Conservation (phyloP, 2,329 filamentous ascomycete species). For the Penicillium sclerotiorum region DNA sequence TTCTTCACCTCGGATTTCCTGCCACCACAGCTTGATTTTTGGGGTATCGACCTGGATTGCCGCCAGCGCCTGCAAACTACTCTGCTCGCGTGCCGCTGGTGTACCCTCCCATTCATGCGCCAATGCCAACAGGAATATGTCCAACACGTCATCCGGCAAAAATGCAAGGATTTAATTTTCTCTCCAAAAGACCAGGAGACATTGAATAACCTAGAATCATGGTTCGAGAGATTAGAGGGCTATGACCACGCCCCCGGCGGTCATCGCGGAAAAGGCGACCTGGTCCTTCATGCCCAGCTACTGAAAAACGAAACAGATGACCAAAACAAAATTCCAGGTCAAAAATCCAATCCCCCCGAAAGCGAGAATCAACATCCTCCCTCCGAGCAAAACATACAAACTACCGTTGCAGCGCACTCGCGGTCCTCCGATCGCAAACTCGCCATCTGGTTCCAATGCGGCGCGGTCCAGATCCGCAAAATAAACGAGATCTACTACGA, state of each 20-base stretch:
- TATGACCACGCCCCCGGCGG: constrained; percentile 27
- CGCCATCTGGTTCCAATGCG: constrained; percentile 42
- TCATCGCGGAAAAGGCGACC: constrained; percentile 35
- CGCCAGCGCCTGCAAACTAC: constrained; percentile 38
- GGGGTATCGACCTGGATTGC: constrained; percentile 30
- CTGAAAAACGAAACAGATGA: background rate
- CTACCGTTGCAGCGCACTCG: no score
- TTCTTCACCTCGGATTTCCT: constrained; percentile 45
- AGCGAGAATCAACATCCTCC: background rate
- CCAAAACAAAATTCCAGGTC: background rate
- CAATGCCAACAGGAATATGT: constrained; percentile 44
- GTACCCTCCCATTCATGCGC: constrained; percentile 41
- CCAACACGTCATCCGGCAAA: constrained; percentile 34
- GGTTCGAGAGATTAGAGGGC: constrained; percentile 25
- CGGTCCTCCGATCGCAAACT: constrained; percentile 29
- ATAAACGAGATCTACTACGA: constrained; percentile 30
- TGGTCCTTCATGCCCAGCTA: constrained; percentile 28
- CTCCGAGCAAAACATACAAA: no score
- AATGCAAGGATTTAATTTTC: constrained; percentile 33
- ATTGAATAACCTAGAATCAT: constrained; percentile 28
- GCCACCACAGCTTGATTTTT: constrained; percentile 39
- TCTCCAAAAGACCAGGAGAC: constrained; percentile 23
- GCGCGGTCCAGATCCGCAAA: constrained; percentile 38
- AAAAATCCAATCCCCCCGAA: background rate
- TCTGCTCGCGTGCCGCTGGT: constrained; percentile 46